These are phyloP conservation scores for Quercus mongolica DNA, from an alignment of 306 rosid genomes.

Conservation along the genomic window DNA sequence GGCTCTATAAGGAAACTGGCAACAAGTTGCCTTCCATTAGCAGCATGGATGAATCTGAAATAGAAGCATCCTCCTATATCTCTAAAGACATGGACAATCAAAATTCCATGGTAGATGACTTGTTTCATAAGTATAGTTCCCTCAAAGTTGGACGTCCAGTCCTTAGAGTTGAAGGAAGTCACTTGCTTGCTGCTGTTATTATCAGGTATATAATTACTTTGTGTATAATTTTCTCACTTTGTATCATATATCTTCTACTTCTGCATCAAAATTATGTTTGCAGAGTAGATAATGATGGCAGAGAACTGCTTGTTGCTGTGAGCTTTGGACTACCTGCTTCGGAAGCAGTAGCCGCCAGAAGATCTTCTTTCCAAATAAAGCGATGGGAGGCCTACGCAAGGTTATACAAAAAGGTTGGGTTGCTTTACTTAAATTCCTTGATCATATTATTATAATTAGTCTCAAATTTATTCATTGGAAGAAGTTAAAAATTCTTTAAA, in stretches of 20 bases:
- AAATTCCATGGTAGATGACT: constrained; percentile 43
- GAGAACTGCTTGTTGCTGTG: constrained; percentile 86
- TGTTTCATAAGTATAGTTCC: constrained; percentile 53
- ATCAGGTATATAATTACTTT: constrained; percentile 42
- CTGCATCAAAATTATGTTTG: constrained; percentile 25
- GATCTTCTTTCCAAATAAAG: constrained; percentile 67
- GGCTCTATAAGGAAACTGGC: constrained; percentile 95
- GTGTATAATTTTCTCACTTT: neutral
- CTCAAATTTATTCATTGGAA: neutral
- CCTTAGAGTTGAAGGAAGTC: constrained; percentile 96
- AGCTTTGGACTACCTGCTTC: constrained; percentile 84
- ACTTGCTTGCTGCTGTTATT: constrained; percentile 87
- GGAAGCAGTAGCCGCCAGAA: constrained; percentile 87
- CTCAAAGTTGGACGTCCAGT: constrained; percentile 89
- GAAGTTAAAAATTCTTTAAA: neutral
- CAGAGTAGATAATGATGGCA: constrained; percentile 82
- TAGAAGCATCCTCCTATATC: constrained; percentile 51
- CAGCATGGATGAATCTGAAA: constrained; percentile 53
- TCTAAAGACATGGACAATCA: constrained; percentile 56
- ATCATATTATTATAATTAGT: neutral
- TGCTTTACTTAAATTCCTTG: constrained; percentile 11
- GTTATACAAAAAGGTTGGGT: constrained; percentile 72
- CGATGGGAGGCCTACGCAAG: constrained; percentile 93
- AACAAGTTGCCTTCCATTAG: constrained; percentile 43
- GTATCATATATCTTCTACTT: neutral